Evolutionary conservation across 1,284 basidiomycete species (phyloP), one percentile per base, ranked within the genome.

Genomic region (Ceratobasidium sp.): DNA sequence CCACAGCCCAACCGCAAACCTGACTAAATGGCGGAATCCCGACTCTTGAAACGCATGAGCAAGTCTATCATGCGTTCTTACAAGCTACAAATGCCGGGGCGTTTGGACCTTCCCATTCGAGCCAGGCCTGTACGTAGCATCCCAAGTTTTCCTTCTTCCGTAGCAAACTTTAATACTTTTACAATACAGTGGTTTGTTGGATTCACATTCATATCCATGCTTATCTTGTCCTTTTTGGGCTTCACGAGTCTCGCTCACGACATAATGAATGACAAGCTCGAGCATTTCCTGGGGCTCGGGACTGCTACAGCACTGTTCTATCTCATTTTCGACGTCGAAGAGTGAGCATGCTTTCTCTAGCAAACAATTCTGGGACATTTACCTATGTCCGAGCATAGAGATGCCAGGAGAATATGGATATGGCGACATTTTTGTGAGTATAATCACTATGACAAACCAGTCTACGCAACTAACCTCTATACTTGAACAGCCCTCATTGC

Each of bases 311-410:
- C 80, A 4, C 84, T 93, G 5, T 94, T 94, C 78, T 96, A 93
- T 78, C 91, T 92, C 75, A 92, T 94, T 55, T 87, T 92, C 70
- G 92, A 93, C 73, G 88, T 94, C 12, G 92, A 95, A 72, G 92
- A 95, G 87, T 91, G 74, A 75, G 88, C 29, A 22, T 17, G 52
- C 38, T 38, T 42, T 54, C 38, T 5, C 25, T 7, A 27, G 38
- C 73, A 35, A 62, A 50, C 32, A 69, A 50, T 65, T 20, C 22
- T 47, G n/a, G n/a, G n/a, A n/a, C n/a, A n/a, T n/a, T n/a, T n/a
- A 31, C 13, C 6, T 17, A n/a, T 56, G 32, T 22, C 40, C 32
- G 27, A 34, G 8, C 71, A 20, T 72, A 92, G 90, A 76, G 87
- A 88, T 68, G 87, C 87, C 20, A 80, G 91, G 71, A 80, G 90